Base-by-base conservation (phyloP, 768 basidiomycete species). In the Boletus reticulatus region DNA sequence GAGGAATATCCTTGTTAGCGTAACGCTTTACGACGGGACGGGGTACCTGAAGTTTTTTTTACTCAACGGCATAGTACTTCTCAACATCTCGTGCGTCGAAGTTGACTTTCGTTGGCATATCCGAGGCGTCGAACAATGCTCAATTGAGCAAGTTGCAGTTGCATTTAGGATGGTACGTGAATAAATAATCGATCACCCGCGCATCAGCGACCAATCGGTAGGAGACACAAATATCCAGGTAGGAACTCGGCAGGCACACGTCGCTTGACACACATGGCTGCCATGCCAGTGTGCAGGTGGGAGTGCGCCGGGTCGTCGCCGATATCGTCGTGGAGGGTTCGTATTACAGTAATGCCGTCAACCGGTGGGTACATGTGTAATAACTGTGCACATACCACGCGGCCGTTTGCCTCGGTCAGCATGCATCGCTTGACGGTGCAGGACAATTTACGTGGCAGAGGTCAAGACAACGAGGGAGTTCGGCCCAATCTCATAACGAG, bases 1-100 rank as follows among this genome's bases (percentile, higher is more conserved):
- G 39, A 19, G 38, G 43, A 54, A 62, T 9, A 29, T 52, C 46
- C 34, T 38, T 22, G 37, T 32, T 66, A 19, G 43, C 63, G 64
- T 56, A 65, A 61, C n/a, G 6, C 7, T 19, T 60, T 47, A 63
- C 53, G 61, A 49, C 2, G 24, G n/a, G 61, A 49, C 2, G 24
- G n/a, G 19, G 53, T 56, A 22, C 63, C 62, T 63, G 52, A 27
- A 43, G 36, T 24, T 39, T 39, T 37, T 60, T 52, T 36, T 36
- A 36, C 34, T 36, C 34, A 36, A 36, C 34, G 34, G 34, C 34
- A 36, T 11, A 36, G 14, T 36, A 36, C 11, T 36, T 36, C 34
- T 34, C 34, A 14, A 36, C 34, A 14, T 36, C 29, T 29, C 8
- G 29, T 29, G 29, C 7, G 8, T 9, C 29, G 29, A 29, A 9